Base-by-base conservation (phyloP, 192 early-diverging fungal genomes). In the Coemansia sp. region DNA sequence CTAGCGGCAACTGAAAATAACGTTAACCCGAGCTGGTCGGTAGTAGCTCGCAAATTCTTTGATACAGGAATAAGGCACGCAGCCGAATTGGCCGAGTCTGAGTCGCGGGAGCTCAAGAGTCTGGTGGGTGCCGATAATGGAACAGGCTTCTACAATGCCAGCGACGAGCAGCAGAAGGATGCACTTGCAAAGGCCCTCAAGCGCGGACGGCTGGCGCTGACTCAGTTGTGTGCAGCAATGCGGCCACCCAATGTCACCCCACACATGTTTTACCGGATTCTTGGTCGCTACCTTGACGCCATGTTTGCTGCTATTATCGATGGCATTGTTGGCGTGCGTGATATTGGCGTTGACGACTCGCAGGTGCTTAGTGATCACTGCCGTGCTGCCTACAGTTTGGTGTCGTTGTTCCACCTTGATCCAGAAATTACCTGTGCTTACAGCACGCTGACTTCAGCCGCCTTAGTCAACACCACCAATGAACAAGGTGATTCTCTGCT, bases 301-400 rank as follows among this genome's bases (percentile, higher is more conserved):
- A 65, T 68, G 19, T 74, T 57, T 57, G 65, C 27, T 4, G 59
- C 68, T 5, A 68, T 61, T 12, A 54, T 71, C 16, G 65, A 55
- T 17, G 49, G 49, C 29, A 41, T 80, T 7, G 7, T 61, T 3
- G 65, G 47, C 25, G 35, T 80, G 16, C 38, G 59, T 14, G 77
- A 80, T 25, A 74, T 80, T 29, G 64, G 69, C 43, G 69, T 56
- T 0, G 77, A 74, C 37, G 72, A 80, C 58, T 80, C 77, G 62
- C 65, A 74, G 45, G 65, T 52, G 14, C 62, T 80, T 19, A 71
- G 68, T 45, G 68, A 80, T 19, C 65, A 80, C 26, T 80, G 77
- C 38, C 68, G 72, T 7, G 12, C 19, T 1, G 10, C 67, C 3
- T 31, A 49, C 2, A 2, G 31, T 21, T 57, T 80, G 12, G 26